Conservation (phyloP, 2,329 filamentous ascomycete genomes). For the Beauveria bassiana region DNA sequence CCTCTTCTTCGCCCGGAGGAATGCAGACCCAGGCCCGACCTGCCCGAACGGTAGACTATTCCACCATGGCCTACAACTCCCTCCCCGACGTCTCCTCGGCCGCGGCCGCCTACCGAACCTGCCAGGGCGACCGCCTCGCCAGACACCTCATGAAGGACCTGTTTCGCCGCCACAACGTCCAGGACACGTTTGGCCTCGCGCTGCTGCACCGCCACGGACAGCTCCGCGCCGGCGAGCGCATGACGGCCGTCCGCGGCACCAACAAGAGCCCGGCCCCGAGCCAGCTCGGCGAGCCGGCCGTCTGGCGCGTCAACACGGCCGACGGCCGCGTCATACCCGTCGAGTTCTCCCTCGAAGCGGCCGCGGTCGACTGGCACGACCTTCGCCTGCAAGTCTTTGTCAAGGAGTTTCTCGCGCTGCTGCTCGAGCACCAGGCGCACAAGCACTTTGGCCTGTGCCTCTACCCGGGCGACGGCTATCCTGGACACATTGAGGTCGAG, state of each 20-base stretch:
- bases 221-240: not conserved
- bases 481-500: not conserved
- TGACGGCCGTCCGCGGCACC: not conserved
- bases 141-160: not conserved
- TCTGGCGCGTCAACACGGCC: conserved; percentile 2
- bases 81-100: not conserved
- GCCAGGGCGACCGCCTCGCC: not conserved
- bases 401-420: not conserved
- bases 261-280: not conserved
- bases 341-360: conserved; percentile 2
- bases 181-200: not conserved
- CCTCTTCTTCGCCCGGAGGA: not conserved
- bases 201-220: conserved; percentile 5
- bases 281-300: not conserved
- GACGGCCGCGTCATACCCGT: conserved; percentile 8
- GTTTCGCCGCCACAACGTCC: conserved; percentile 3
- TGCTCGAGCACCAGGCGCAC: not conserved
- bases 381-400: not conserved
- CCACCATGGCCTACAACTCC: not conserved
- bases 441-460: not conserved
- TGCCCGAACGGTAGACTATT: not conserved
- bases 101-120: not conserved
- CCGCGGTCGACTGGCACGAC: not conserved
- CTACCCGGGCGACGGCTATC: conserved; percentile 8
- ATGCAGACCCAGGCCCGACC: not conserved